Conservation (phyloP, 345 rosid species). For the Microcos paniculata region DNA sequence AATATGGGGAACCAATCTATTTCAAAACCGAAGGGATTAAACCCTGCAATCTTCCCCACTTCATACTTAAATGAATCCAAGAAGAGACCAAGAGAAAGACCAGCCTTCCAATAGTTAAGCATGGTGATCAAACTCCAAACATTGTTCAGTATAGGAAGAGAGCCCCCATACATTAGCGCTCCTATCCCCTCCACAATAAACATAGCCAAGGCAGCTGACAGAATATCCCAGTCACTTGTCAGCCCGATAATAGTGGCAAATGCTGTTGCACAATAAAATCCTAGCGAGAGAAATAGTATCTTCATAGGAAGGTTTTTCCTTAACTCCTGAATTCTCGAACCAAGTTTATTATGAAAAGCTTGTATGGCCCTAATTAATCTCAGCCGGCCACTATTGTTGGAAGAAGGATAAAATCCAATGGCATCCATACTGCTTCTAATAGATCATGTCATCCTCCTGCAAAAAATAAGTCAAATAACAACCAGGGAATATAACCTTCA, state of each 20-base stretch:
- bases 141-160: too few relatives aligned
- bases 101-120: too few relatives aligned
- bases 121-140: too few relatives aligned
- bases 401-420: too few relatives aligned
- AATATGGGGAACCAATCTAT: conserved; percentile 26
- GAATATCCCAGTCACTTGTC: conserved; percentile 99
- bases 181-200: too few relatives aligned
- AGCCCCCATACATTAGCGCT: too few relatives aligned
- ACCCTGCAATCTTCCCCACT: conserved; percentile 27
- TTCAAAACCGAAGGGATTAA: conserved; percentile 25
- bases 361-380: conserved; percentile 61
- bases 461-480: too few relatives aligned
- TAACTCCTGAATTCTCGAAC: conserved; percentile 51
- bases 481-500: too few relatives aligned
- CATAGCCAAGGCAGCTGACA: too few relatives aligned
- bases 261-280: conserved; percentile 88
- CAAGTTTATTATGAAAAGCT: conserved; percentile 49
- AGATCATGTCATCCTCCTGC: conserved; percentile 61
- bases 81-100: too few relatives aligned
- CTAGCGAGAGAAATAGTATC: conserved; percentile 78
- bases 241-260: conserved; percentile 87
- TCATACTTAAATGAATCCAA: too few relatives aligned
- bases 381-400: too few relatives aligned
- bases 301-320: conserved; percentile 70
- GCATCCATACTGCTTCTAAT: conserved; percentile 51